Conservation (phyloP, 805 yeast genomes). For the Saccharomyces jurei region DNA sequence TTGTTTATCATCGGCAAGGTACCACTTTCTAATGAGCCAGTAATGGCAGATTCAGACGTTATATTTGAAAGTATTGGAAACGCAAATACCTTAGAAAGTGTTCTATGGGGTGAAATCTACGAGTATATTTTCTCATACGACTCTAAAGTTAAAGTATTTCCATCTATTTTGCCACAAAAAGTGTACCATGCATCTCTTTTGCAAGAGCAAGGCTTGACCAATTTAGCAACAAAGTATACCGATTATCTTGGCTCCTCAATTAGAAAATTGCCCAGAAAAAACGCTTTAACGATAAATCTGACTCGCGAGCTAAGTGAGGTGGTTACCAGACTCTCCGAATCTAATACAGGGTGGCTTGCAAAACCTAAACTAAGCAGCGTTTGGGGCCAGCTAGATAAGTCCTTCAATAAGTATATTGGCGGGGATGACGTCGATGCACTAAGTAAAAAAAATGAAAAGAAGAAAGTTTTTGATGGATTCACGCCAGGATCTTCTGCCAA, state of each 20-base stretch:
- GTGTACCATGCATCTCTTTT: constrained; percentile 59
- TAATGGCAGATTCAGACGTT: constrained; percentile 26
- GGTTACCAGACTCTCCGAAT: constrained; percentile 40
- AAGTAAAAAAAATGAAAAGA: constrained; percentile 32
- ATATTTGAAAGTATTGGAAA: constrained; percentile 36
- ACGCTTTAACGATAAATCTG: constrained; percentile 29
- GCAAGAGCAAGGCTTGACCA: constrained; percentile 55
- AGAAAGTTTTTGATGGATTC: constrained; percentile 62
- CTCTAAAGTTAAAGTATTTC: constrained; percentile 30
- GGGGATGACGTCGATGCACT: constrained; percentile 61
- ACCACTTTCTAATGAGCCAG: constrained; percentile 33
- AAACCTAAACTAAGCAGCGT: constrained; percentile 70
- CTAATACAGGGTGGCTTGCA: constrained; percentile 69
- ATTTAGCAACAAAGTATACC: constrained; percentile 55
- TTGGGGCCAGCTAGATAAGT: constrained; percentile 83
- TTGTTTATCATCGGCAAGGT: constrained; percentile 41
- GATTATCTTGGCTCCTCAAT: constrained; percentile 41
- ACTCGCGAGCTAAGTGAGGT: constrained; percentile 33
- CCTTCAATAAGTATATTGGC: constrained; percentile 69
- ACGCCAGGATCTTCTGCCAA: constrained; percentile 62
- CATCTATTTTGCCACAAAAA: constrained; percentile 53
- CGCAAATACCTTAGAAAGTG: constrained; percentile 35
- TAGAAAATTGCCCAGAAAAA: constrained; percentile 34
- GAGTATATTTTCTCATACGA: constrained; percentile 43
- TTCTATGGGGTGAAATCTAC: constrained; percentile 59